Evolutionary conservation across 495 filamentous ascomycete species (phyloP), one percentile per base, ranked within the genome.

Genomic region (Peziza echinospora): DNA sequence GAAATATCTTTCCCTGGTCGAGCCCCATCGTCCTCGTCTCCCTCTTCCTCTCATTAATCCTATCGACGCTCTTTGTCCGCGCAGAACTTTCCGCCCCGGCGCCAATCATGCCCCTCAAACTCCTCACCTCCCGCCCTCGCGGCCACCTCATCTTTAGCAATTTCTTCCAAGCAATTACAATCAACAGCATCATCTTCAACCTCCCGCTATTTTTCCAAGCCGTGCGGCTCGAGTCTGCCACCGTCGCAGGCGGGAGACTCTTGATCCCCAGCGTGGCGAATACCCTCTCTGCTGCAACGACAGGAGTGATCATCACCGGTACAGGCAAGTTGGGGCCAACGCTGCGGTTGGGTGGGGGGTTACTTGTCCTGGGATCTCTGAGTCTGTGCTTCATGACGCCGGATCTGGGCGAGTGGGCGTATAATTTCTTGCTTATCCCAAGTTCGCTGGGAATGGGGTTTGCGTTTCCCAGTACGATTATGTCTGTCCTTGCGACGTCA

Each of bases 121-220:
- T 84, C 1, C 54, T 87, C 3, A 62, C 63, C 16, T 65, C 69
- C 24, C 61, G 69, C 3, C 79, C 82, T 5, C 69, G 73, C 7
- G 73, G 70, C 16, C 73, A 72, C 48, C 64, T 84, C n/a, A 70
- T 84, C 42, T 73, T 82, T 51, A 69, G 71, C 26, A 84, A 80
- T 58, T 74, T 74, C 60, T 75, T 83, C 50, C 71, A 67, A 1
- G 60, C 70, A 13, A 65, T 82, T 21, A 66, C 77, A 3, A 55
- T 75, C 47, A 78, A 81, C 58, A 74, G 77, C 16, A 71, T 82
- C 52, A 59, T 80, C 41, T 87, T 85, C 62, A 85, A 87, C 57
- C 71, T 77, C 43, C 81, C 80, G 0, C 64, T 87, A 19, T 87
- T 76, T 64, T 87, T 85, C 63, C 80, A 84, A 60, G 79, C 76